phyloP scores from a whole-genome alignment of 345 rosid genomes.

The Pugionium cornutum region DNA sequence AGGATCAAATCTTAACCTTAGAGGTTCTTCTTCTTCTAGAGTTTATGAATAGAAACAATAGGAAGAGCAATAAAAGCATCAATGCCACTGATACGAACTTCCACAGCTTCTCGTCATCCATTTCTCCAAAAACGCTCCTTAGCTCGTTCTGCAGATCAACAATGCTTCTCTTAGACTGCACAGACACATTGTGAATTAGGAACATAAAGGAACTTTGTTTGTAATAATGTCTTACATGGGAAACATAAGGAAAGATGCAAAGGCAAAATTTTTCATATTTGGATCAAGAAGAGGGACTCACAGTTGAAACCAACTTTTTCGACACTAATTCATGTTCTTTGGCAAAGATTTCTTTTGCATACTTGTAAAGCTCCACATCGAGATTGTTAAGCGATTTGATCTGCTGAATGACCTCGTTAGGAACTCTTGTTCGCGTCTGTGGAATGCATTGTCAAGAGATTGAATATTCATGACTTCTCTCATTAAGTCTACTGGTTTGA shows the following conservation, averaged over 20 bases:
- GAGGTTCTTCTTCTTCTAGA: conserved; percentile 66
- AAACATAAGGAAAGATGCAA: neutral
- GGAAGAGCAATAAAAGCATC: conserved; percentile 43
- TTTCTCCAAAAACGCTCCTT: conserved; percentile 43
- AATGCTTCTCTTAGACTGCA: conserved; percentile 34
- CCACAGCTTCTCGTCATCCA: conserved; percentile 44
- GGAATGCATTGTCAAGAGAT: conserved; percentile 25
- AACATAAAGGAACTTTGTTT: neutral
- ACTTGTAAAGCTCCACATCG: conserved; percentile 76
- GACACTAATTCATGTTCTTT: conserved; percentile 52
- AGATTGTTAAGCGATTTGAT: conserved; percentile 79
- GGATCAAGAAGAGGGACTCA: conserved; percentile 16
- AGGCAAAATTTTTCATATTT: neutral
- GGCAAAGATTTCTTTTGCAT: conserved; percentile 68
- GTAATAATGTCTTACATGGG: neutral
- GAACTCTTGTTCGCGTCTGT: conserved; percentile 68
- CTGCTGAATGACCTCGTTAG: conserved; percentile 54
- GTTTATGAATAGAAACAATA: conserved; percentile 57
- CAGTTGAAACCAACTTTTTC: conserved; percentile 32
- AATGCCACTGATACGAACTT: conserved; percentile 42
- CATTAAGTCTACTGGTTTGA: neutral
- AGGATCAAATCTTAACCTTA: conserved; percentile 68
- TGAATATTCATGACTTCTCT: neutral
- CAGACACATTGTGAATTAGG: neutral
- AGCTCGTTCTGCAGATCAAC: conserved; percentile 50